Evolutionary conservation across 1,284 basidiomycete genomes (phyloP), one percentile per base, ranked within the genome.

Genomic region (Cryptococcus amylolentus): DNA sequence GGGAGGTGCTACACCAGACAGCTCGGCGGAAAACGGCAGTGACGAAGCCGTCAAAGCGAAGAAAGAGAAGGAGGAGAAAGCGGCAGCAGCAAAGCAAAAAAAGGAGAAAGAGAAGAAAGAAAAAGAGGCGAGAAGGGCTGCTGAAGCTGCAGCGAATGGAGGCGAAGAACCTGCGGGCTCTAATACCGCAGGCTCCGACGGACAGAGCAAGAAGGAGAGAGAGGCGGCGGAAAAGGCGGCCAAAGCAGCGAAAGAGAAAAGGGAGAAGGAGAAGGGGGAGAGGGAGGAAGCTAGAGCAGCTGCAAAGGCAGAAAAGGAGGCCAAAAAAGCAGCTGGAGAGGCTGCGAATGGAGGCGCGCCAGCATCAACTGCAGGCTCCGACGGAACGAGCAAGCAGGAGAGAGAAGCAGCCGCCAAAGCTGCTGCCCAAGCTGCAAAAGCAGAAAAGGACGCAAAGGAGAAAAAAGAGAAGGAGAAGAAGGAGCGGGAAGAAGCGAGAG

Each of bases 41-140:
- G 20, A 46, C 48, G 45, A 49, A 54, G 51, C 31, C 38, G 40
- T 2, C 51, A 44, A 28, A 37, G 38, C 10, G 5, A 44, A 51
- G 18, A n/a, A 18, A 16, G 6, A 28, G 42, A 52, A 52, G 43
- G 31, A 40, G 26, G 46, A 55, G 40, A 38, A 35, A 23, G 18
- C 7, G 14, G 18, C 37, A 16, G 51, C 20, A 28, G 38, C 14
- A 46, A 40, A 51, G 26, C n/a, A 52, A 56, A 47, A 43, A 41
- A 52, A 12, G 13, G 20, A 10, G 31, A 16, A 20, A 44, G 42
- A 39, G 23, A 39, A 20, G 50, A 18, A 49, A 16, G 48, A 51
- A 18, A 27, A 26, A 16, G 10, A 38, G 18, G 54, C 6, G 12
- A 42, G n/a, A n/a, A 35, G 16, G 14, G 37, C 10, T 26, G 27